Evolutionary conservation across 108 stramenopile species (phyloP), one percentile per base, ranked within the genome.

Genomic region (Nannochloropsis gaditana): DNA sequence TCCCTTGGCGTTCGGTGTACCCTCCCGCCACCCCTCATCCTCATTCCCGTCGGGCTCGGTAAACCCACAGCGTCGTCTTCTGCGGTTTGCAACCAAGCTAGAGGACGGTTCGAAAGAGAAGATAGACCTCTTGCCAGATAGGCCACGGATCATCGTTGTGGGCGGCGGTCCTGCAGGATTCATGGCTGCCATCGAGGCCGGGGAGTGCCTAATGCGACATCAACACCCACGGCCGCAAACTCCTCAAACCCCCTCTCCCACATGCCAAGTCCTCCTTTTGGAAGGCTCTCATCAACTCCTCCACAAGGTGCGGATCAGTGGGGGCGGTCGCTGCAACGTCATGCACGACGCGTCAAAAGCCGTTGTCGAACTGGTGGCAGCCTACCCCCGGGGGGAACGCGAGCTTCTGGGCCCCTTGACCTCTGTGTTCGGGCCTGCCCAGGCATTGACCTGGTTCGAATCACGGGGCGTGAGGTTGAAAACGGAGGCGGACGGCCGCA

Each of bases 301-400:
- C 82, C 87, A 89, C 47, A 97, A 97, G 86, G 96, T 97, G 81
- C 93, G 93, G 86, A 97, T 97, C 11, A 94, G 94, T 41, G 96
- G 96, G 43, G 96, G 96, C 42, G 96, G 96, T 8, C 90, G 96
- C 79, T 95, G 95, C 90, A 96, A 96, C 85, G 94, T 96, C 21
- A 89, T 97, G 91, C 96, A 97, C 82, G 95, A 97, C 84, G 93
- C 90, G 15, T 91, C 91, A 42, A 95, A 95, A 84, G 84, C 88
- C 82, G 86, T 87, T 41, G 11, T 44, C 21, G 86, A 94, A 8
- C 92, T 97, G 44, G 87, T 96, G 47, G 80, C 90, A 9, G 92
- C 93, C 41, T 97, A 97, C 87, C 96, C 96, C 21, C 91, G 97
- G 9, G 97, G 97, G 8, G 85, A 86, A 82, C 93, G 92, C 47